Base-by-base conservation (phyloP, 768 basidiomycete species). In the Macrocybe gigantea region DNA sequence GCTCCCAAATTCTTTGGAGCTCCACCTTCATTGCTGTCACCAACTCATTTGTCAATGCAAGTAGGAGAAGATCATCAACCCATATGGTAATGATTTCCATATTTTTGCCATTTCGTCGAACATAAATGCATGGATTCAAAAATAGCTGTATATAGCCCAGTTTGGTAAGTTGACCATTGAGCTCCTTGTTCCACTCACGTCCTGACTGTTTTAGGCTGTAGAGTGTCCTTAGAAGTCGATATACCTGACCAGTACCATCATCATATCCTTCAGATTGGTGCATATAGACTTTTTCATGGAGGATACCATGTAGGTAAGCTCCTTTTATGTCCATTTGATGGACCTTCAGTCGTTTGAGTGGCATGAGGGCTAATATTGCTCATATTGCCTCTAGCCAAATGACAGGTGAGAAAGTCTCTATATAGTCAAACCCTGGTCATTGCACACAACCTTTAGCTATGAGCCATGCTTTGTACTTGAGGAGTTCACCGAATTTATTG, bases 141-240 rank as follows among this genome's bases (percentile, higher is more conserved):
- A 43, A 43, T 43, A 43, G 41, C 8, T 22, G 22, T 14, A 44
- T 51, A 43, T 41, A 57, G 12, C 53, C 57, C 8, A 56, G 33
- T 31, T 41, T 34, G 0, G 33, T 31, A 15, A 63, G 44, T 7
- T 48, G 37, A 1, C 22, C 15, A 32, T 62, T 52, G 7, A 63
- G 51, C 30, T 62, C 53, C 1, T 53, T 34, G 49, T 66, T 61
- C 64, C 61, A 67, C 1, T 56, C 52, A 13, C 56, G 51, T 5
- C 61, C 56, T 5, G 64, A 50, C 38, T 65, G 63, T 36, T 64
- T 61, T 4, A 74, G 61, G 0, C 75, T 66, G 44, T 77, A 77
- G 3, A 76, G 48, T 0, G 60, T 54, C 12, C 57, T 51, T 1
- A 48, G 41, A 0, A 72, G 57, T 3, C 38, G 38, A 30, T 60